Conservation (phyloP, 208 protist genomes). For the Acanthamoeba sp. region DNA sequence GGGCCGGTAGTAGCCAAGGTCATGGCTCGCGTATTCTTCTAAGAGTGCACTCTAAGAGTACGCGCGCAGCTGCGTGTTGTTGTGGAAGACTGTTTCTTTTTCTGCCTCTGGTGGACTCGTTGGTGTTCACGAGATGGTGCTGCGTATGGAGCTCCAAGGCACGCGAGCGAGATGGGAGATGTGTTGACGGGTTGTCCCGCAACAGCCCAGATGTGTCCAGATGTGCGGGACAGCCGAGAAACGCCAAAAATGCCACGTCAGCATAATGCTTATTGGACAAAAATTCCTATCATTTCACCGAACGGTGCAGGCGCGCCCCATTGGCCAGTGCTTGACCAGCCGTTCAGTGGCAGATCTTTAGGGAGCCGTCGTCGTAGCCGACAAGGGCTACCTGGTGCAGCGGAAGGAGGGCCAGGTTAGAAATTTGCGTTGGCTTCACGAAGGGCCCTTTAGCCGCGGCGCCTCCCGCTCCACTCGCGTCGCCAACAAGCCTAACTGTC, state of each 20-base stretch:
- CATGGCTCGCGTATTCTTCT: too few relatives aligned
- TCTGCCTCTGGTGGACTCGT: too few relatives aligned
- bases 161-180: neutral
- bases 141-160: too few relatives aligned
- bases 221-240: neutral
- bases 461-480: neutral
- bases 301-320: too few relatives aligned
- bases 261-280: neutral
- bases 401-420: neutral
- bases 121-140: too few relatives aligned
- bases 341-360: neutral
- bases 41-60: too few relatives aligned
- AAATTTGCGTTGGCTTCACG: neutral
- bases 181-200: neutral
- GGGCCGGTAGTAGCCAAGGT: neutral
- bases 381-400: conserved; percentile 25
- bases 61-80: too few relatives aligned
- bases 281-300: too few relatives aligned
- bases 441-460: neutral
- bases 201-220: neutral
- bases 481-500: neutral
- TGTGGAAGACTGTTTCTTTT: too few relatives aligned
- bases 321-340: too few relatives aligned
- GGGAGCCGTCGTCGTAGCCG: conserved; percentile 9
- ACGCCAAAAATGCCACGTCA: neutral